These are phyloP conservation scores for Backusella liffmaniae DNA, from an alignment of 192 early-diverging fungal species.

Conservation along the genomic window DNA sequence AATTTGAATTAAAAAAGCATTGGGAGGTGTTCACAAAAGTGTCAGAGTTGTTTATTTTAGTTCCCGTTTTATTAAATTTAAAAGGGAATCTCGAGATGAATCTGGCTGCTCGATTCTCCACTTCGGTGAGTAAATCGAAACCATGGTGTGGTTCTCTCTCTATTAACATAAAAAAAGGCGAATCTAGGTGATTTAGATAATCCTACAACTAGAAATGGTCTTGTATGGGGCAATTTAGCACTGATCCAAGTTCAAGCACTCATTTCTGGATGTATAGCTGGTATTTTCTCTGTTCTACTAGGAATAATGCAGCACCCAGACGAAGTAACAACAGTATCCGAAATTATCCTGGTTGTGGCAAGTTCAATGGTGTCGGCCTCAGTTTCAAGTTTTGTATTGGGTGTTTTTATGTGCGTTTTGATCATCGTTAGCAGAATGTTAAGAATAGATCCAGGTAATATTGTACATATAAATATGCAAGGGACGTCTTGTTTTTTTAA, in stretches of 20 bases:
- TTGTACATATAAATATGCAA: not conserved
- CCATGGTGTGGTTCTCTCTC: not conserved
- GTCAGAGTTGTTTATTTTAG: constrained; percentile 80
- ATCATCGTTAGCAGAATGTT: constrained; percentile 60
- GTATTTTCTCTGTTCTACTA: constrained; percentile 64
- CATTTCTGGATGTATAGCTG: constrained; percentile 70
- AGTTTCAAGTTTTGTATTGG: constrained; percentile 70
- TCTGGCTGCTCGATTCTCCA: constrained; percentile 82
- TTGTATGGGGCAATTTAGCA: constrained; percentile 73
- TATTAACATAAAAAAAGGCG: constrained; percentile 23
- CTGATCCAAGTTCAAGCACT: constrained; percentile 75
- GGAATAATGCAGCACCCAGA: constrained; percentile 51
- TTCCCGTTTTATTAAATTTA: constrained; percentile 81
- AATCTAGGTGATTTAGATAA: constrained; percentile 67
- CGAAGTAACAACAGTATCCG: constrained; percentile 36
- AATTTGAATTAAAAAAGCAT: constrained; percentile 34
- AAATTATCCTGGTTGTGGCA: constrained; percentile 56
- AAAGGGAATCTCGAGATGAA: constrained; percentile 95
- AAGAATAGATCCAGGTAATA: constrained; percentile 72
- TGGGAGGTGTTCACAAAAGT: constrained; percentile 67
- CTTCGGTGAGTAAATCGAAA: constrained; percentile 34
- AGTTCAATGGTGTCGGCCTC: constrained; percentile 67
- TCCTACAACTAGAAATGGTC: constrained; percentile 43
- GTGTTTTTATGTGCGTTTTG: constrained; percentile 66
- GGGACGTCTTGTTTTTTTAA: not conserved